A percentile compares a stretch with the other conserved stretches of the same genome.
Evolutionary conservation across 2,329 filamentous ascomycete species (phyloP).

Genomic region (Botrytis sinoallii): DNA sequence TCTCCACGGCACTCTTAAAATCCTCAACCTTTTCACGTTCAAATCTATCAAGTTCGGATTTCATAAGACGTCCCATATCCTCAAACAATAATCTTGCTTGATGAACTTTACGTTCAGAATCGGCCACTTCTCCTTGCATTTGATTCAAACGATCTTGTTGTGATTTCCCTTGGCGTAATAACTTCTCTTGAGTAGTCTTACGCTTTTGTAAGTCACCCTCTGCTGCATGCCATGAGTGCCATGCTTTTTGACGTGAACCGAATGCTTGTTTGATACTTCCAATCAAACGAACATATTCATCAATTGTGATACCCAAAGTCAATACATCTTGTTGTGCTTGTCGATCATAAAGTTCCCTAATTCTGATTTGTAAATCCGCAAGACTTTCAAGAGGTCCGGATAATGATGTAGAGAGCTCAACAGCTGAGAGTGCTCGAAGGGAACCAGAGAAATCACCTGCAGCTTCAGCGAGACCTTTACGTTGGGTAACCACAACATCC

Average conservation of each 20-base stretch:
- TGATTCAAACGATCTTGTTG: slow-evolving; percentile 95
- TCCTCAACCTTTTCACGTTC: slow-evolving; percentile 98
- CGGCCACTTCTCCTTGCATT: slow-evolving; percentile 87
- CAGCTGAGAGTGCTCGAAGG: slow-evolving; percentile 85
- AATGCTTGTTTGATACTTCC: slow-evolving; percentile 94
- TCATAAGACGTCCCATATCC: slow-evolving; percentile 94
- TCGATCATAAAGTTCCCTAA: slow-evolving; percentile 90
- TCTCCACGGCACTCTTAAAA: slow-evolving; percentile 97
- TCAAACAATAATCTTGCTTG: slow-evolving; percentile 89
- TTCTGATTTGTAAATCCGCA: slow-evolving; percentile 89
- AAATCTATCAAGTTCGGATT: slow-evolving; percentile 85
- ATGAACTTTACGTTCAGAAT: slow-evolving; percentile 90
- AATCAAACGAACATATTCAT: slow-evolving; percentile 96
- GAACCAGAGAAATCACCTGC: slow-evolving; percentile 91
- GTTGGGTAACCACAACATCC: slow-evolving; percentile 86
- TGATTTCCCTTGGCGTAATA: slow-evolving; percentile 89
- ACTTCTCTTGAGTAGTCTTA: slow-evolving; percentile 84
- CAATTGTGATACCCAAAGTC: slow-evolving; percentile 94
- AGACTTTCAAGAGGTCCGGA: slow-evolving; percentile 87
- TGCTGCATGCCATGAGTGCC: slow-evolving; percentile 88
- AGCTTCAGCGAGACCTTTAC: slow-evolving; percentile 89
- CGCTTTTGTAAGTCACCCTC: slow-evolving; percentile 90
- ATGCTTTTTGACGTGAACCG: slow-evolving; percentile 87
- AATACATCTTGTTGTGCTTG: slow-evolving; percentile 96
- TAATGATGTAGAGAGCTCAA: slow-evolving; percentile 85